A percentile compares a stretch with the other conserved stretches of the same genome.
Evolutionary conservation across 2,329 filamentous ascomycete genomes (phyloP).

Genomic region (Hysterium pulicare): DNA sequence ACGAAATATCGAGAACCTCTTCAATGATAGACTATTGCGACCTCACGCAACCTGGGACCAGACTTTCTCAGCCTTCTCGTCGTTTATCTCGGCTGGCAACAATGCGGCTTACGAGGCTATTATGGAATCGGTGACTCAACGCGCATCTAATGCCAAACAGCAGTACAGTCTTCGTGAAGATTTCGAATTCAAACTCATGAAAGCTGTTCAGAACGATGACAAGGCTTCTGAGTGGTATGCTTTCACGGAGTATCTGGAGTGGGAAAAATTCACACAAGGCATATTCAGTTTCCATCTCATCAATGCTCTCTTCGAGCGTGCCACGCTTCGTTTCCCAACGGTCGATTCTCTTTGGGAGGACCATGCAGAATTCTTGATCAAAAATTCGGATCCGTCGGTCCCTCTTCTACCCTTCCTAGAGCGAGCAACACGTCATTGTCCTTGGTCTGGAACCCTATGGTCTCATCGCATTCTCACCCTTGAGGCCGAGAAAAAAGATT

Average conservation of each 20-base stretch:
- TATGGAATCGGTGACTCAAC: slow-evolving; percentile 66
- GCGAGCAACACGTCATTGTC: slow-evolving; percentile 83
- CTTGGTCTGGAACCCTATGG: slow-evolving; percentile 90
- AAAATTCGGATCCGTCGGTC: slow-evolving; percentile 44
- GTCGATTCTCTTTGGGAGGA: slow-evolving; percentile 80
- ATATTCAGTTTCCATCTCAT: slow-evolving; percentile 52
- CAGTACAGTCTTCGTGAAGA: slow-evolving; percentile 63
- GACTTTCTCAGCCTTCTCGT: slow-evolving; percentile 71
- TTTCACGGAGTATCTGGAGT: slow-evolving; percentile 71
- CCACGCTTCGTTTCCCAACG: slow-evolving; percentile 68
- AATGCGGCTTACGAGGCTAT: slow-evolving; percentile 67
- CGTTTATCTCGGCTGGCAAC: slow-evolving; percentile 69
- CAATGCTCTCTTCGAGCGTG: slow-evolving; percentile 71
- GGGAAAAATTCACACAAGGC: slow-evolving; percentile 67
- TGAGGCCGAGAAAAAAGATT: slow-evolving; percentile 72
- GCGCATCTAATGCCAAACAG: slow-evolving; percentile 61
- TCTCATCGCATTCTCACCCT: slow-evolving; percentile 81
- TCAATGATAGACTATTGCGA: slow-evolving; percentile 65
- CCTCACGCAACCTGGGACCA: slow-evolving; percentile 73
- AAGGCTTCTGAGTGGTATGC: slow-evolving; percentile 53
- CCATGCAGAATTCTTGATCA: slow-evolving; percentile 69
- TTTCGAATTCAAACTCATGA: slow-evolving; percentile 64
- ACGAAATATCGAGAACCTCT: slow-evolving; percentile 65
- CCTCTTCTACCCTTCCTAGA: slow-evolving; percentile 68
- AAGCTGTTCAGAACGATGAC: slow-evolving; percentile 57